Conservation (phyloP, 2,329 filamentous ascomycete genomes). For the Talaromyces verruculosus region DNA sequence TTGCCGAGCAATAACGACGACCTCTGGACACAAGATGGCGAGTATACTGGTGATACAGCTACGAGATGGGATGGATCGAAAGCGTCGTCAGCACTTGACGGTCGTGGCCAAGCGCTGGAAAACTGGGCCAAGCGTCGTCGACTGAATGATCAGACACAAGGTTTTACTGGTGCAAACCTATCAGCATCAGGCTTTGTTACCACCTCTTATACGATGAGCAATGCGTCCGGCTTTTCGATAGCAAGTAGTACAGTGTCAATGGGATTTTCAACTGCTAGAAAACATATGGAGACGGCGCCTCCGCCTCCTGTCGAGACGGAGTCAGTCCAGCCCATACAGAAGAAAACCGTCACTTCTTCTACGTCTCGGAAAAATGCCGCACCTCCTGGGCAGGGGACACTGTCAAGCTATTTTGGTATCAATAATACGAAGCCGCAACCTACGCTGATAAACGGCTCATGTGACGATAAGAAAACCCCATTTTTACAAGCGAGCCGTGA, state of each 20-base stretch:
- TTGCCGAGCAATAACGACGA: conserved; percentile 66
- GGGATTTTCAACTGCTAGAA: conserved; percentile 63
- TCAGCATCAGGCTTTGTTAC: conserved; percentile 33
- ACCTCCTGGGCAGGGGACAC: conserved; percentile 50
- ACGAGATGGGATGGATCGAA: conserved; percentile 40
- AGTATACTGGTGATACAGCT: conserved; percentile 40
- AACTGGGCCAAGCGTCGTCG: conserved; percentile 32
- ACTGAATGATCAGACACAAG: conserved; percentile 27
- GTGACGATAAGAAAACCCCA: not conserved
- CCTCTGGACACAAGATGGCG: conserved; percentile 65
- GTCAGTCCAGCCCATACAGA: not conserved
- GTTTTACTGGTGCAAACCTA: conserved; percentile 16
- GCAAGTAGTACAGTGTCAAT: conserved; percentile 46
- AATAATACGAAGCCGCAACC: conserved; percentile 22
- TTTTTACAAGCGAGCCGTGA: not conserved
- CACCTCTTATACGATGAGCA: conserved; percentile 63
- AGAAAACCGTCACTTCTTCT: not conserved
- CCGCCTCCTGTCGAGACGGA: conserved; percentile 8
- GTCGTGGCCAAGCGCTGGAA: conserved; percentile 21
- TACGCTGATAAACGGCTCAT: not conserved
- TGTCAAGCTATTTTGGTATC: conserved; percentile 54
- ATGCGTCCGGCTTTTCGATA: conserved; percentile 39
- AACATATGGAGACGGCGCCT: conserved; percentile 48
- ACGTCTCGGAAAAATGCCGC: conserved; percentile 24
- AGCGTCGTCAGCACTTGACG: conserved; percentile 22